phyloP scores from a whole-genome alignment of 805 yeast genomes.

The Metschnikowia peoriensis region DNA sequence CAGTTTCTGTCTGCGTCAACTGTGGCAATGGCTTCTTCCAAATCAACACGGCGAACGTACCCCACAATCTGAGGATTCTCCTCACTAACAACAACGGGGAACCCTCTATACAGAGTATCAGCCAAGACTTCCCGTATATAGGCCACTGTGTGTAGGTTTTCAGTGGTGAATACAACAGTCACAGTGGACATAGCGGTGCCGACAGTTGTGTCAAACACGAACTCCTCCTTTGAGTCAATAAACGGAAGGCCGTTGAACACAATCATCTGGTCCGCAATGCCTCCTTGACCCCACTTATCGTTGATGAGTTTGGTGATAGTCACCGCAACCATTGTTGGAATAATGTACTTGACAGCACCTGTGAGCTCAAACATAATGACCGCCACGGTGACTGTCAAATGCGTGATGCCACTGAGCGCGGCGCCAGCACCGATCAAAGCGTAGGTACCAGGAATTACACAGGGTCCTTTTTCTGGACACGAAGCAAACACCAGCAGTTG shows the following conservation, averaged over 20 bases:
- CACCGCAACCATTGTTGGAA: slow-evolving; percentile 96
- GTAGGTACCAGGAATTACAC: slow-evolving; percentile 91
- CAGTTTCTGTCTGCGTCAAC: slow-evolving; percentile 17
- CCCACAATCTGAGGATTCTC: slow-evolving; percentile 44
- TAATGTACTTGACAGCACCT: slow-evolving; percentile 86
- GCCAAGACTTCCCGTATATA: slow-evolving; percentile 33
- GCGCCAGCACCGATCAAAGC: slow-evolving; percentile 97
- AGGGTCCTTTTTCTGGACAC: slow-evolving; percentile 38
- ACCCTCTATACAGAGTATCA: slow-evolving; percentile 43
- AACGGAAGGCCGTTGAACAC: slow-evolving; percentile 83
- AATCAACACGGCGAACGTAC: slow-evolving; percentile 42
- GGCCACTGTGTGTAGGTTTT: slow-evolving; percentile 26
- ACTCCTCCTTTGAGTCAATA: slow-evolving; percentile 70
- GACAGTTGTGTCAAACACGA: slow-evolving; percentile 42
- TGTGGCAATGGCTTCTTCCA: slow-evolving; percentile 14
- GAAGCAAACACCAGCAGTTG: slow-evolving; percentile 35
- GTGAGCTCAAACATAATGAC: slow-evolving; percentile 95
- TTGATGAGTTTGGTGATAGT: slow-evolving; percentile 81
- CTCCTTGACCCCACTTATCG: slow-evolving; percentile 73
- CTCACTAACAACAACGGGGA: slow-evolving; percentile 51
- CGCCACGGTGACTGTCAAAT: slow-evolving; percentile 87
- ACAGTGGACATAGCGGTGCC: slow-evolving; percentile 63
- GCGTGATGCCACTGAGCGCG: slow-evolving; percentile 90
- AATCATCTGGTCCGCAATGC: slow-evolving; percentile 96
- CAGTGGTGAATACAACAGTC: slow-evolving; percentile 37